Percentiles rank a stretch among this genome's conserved stretches.
These are phyloP conservation scores for Nakazawaea holstii DNA, from an alignment of 805 yeast species.

Conservation along the genomic window DNA sequence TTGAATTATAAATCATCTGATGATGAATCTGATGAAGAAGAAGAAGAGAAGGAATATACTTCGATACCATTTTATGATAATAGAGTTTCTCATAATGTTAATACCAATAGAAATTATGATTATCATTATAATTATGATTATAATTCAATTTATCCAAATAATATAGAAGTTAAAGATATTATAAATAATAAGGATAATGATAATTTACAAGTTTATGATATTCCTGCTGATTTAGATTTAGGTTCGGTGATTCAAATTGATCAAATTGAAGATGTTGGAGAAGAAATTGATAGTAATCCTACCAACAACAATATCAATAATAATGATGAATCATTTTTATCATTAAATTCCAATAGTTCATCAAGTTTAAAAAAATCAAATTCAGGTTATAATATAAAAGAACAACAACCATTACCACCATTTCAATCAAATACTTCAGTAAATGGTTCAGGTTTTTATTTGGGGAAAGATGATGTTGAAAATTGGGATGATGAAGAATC, in stretches of 20 bases:
- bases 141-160: conserved; percentile 65
- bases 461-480: no score
- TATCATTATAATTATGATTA: conserved; percentile 62
- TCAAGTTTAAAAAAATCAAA: not conserved
- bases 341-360: not conserved
- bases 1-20: conserved; percentile 69
- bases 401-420: conserved; percentile 12
- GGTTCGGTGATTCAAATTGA: conserved; percentile 21
- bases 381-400: conserved; percentile 5
- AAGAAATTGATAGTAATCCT: not conserved
- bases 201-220: conserved; percentile 24
- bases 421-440: conserved; percentile 9
- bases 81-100: conserved; percentile 67
- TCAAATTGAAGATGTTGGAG: conserved; percentile 22
- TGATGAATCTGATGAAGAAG: conserved; percentile 50
- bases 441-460: not conserved
- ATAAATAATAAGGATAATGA: conserved; percentile 15
- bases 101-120: conserved; percentile 69
- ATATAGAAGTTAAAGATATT: conserved; percentile 27
- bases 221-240: conserved; percentile 34
- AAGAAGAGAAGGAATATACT: conserved; percentile 29
- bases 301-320: not conserved
- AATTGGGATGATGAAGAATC: no score
- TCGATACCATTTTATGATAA: conserved; percentile 27
- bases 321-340: not conserved